Evolutionary conservation across 352 stramenopile species (phyloP), one percentile per base, ranked within the genome.

Genomic region (Phytophthora gonapodyides): DNA sequence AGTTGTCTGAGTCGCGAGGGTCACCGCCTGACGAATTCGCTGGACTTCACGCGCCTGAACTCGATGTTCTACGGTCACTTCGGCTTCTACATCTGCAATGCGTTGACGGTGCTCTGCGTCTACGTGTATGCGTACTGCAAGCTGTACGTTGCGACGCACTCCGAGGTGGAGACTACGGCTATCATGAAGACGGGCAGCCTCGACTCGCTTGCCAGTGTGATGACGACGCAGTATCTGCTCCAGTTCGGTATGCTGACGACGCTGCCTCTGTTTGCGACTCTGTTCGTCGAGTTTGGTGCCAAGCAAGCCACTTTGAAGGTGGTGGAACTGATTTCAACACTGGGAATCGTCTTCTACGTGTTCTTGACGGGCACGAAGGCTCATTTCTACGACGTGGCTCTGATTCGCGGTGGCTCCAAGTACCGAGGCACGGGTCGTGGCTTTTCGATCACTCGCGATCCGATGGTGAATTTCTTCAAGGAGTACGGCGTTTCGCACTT

Each of bases 1-100:
- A 89, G 75, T 61, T 93, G 78, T 56, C 30, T 94, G 36, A 89
- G 80, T 78, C 87, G 87, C 46, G 87, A 96, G 36, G 85, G 80
- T 7, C 84, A 94, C 55, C 85, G 87, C 9, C 63, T 96, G 77
- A 81, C 75, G 12, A 81, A 87, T 48, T 78, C 75, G 15, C 68
- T 96, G 49, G 85, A 94, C 51, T 96, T 96, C 48, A 86, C 89
- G 42, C 84, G 87, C 9, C 45, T 96, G n/a, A 93, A 94, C 67
- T 91, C 87, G 16, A 94, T 96, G 87, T 96, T 89, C 52, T 94
- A 89, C 52, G 81, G 82, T 6, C 87, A 96, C 63, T 92, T 93
- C 24, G 87, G 87, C 9, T 96, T 96, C 61, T 96, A 96, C 78
- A 94, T 96, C 58, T 89, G 82, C 56, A 94, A 93, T 57, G 85